Base-by-base conservation (phyloP, 306 rosid species). In the Trifolium subterraneum region DNA sequence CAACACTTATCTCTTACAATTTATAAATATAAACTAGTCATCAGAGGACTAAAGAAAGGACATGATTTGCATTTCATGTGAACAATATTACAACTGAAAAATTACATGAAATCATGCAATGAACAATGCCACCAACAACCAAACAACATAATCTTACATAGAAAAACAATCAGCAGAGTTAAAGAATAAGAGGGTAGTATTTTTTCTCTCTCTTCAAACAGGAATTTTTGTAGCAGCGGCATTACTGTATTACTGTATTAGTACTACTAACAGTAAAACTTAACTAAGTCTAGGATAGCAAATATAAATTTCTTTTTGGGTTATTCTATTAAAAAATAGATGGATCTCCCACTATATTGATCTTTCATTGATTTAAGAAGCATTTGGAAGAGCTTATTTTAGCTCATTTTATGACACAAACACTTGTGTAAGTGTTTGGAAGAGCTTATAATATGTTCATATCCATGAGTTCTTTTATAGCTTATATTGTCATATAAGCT, bases 111-210 rank as follows among this genome's bases (percentile, higher is more conserved):
- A 11, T 41, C 47, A 38, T 9, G 12, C 56, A 23, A 72, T 16
- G 11, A 29, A 16, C 38, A n/a, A 55, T 31, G 45, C 10, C 62
- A 9, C 13, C 4, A 45, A 51, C 44, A 55, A 72, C n/a, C 12
- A 16, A 65, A 16, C 35, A 72, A 25, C 82, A 72, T 44, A 45
- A 59, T 52, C 62, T n/a, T 54, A 61, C 56, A 68, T 8, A 77
- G 60, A 71, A 39, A 54, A 76, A 44, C 48, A 76, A 68, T 33
- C 54, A 50, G 7, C 44, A 48, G 23, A 56, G 52, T 76, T 31
- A 22, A 70, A 73, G 61, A 70, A 50, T 52, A 44, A 23, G 27
- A 25, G 33, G 65, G 35, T 35, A 50, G 2, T n/a, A 4, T 10
- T 41, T 41, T 70, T 11, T 44, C 31, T 35, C 33, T 11, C 23